A percentile compares a stretch with the other conserved stretches of the same genome.
These are phyloP conservation scores for Rhodotorula sp. DNA, from an alignment of 1,284 basidiomycete species.

Conservation along the genomic window DNA sequence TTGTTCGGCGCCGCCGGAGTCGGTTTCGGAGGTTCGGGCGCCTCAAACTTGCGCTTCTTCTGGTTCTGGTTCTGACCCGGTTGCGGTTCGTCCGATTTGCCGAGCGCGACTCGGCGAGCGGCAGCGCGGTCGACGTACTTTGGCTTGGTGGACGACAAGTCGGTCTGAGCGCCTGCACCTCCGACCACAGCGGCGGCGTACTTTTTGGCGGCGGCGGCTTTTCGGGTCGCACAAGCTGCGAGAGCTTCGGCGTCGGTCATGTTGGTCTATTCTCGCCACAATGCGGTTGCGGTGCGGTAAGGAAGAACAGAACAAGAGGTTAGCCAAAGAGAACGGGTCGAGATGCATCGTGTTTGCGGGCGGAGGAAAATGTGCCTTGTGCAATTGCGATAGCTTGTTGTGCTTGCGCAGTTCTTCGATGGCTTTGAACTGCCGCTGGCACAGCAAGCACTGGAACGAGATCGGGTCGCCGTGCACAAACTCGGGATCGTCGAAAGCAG, in stretches of 20 bases:
- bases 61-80: slow-evolving; percentile 52
- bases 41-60: slow-evolving; percentile 56
- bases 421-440: slow-evolving; percentile 85
- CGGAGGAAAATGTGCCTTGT: slow-evolving; percentile 64
- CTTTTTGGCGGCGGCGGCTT: slow-evolving; percentile 56
- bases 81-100: slow-evolving; percentile 73
- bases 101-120: slow-evolving; percentile 79
- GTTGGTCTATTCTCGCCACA: slow-evolving; percentile 38
- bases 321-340: slow-evolving; percentile 4
- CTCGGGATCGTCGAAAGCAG: slow-evolving; percentile 55
- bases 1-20: slow-evolving; percentile 61
- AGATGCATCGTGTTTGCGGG: neutral
- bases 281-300: neutral
- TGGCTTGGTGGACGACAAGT: slow-evolving; percentile 52
- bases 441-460: slow-evolving; percentile 77
- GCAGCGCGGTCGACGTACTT: slow-evolving; percentile 90
- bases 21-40: slow-evolving; percentile 58
- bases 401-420: slow-evolving; percentile 79
- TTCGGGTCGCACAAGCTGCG: slow-evolving; percentile 19
- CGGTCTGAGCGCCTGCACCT: slow-evolving; percentile 27
- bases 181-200: slow-evolving; percentile 60
- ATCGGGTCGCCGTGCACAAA: slow-evolving; percentile 61
- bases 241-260: slow-evolving; percentile 36
- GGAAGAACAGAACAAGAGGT: neutral
- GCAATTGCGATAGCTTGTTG: slow-evolving; percentile 82